phyloP scores from a whole-genome alignment of 2,329 filamentous ascomycete species.

The Hortaea sp. region DNA sequence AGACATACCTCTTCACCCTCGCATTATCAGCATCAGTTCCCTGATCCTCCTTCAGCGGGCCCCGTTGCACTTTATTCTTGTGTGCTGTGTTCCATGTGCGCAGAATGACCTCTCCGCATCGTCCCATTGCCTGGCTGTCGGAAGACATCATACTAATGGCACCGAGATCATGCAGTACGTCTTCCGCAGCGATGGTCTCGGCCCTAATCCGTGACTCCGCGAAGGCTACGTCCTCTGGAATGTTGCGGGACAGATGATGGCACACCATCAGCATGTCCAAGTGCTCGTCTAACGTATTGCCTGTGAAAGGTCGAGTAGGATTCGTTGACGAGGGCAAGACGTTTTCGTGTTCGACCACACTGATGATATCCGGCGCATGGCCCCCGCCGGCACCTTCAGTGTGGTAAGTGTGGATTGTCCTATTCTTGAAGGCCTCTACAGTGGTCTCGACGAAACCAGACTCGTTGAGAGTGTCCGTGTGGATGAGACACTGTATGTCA shows the following conservation, averaged over 20 bases:
- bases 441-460: constrained; percentile 95
- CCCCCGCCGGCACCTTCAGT: constrained; percentile 92
- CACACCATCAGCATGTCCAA: constrained; percentile 98
- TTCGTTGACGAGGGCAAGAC: constrained; percentile 88
- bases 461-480: constrained; percentile 93
- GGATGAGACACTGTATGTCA: constrained; percentile 87
- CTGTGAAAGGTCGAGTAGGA: constrained; percentile 80
- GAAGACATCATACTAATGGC: constrained; percentile 97
- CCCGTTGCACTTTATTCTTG: constrained; percentile 87
- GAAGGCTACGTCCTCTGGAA: constrained; percentile 91
- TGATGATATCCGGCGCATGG: constrained; percentile 93
- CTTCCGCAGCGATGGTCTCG: constrained; percentile 93
- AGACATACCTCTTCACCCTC: constrained; percentile 82
- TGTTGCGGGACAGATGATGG: constrained; percentile 85
- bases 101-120: constrained; percentile 85
- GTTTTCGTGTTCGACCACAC: constrained; percentile 77
- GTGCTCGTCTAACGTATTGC: constrained; percentile 90
- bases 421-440: constrained; percentile 70
- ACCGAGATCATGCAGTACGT: constrained; percentile 87
- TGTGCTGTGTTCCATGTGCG: constrained; percentile 96
- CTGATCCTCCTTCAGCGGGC: constrained; percentile 64
- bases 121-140: constrained; percentile 93
- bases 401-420: constrained; percentile 93
- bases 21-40: constrained; percentile 78
- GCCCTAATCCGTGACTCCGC: constrained; percentile 89